These are phyloP conservation scores for Stagonosporopsis tanaceti DNA, from an alignment of 2,329 filamentous ascomycete genomes.

Conservation along the genomic window DNA sequence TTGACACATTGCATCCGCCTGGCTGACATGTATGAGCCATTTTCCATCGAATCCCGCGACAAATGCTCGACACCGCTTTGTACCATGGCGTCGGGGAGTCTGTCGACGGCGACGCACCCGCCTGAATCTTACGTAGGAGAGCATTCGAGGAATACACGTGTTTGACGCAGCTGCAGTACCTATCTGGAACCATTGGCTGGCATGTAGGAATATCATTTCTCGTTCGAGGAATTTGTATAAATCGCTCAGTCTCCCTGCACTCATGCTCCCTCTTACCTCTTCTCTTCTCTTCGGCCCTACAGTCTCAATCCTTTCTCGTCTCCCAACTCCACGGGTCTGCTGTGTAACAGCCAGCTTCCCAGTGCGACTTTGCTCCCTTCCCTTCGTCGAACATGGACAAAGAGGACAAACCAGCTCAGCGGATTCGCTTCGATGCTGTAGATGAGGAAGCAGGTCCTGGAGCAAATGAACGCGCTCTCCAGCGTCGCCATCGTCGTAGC, in stretches of 20 bases:
- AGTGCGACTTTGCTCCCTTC: constrained; percentile 2
- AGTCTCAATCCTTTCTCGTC: constrained; percentile 3
- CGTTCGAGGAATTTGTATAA: constrained; percentile 16
- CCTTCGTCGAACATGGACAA: constrained; percentile 32
- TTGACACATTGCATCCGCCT: constrained; percentile 20
- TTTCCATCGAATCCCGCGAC: constrained; percentile 32
- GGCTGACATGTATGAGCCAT: constrained; percentile 31
- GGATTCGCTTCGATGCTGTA: constrained; percentile 32
- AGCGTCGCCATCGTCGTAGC: constrained; percentile 39
- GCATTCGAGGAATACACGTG: constrained; percentile 5
- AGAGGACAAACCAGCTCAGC: constrained; percentile 34
- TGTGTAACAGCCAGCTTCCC: constrained; percentile 19
- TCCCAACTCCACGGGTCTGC: constrained; percentile 17
- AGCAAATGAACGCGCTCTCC: constrained; percentile 30
- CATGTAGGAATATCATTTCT: constrained; percentile 11
- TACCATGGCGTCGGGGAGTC: constrained; percentile 6
- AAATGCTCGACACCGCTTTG: constrained; percentile 11
- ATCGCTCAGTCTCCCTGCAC: constrained; percentile 14
- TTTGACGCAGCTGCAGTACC: constrained; percentile 4
- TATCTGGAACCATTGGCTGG: constrained; percentile 7
- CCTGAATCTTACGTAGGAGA: not conserved
- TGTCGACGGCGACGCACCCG: not conserved
- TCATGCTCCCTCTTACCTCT: constrained; percentile 12
- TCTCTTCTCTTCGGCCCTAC: constrained; percentile 10
- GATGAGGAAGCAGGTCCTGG: constrained; percentile 47